Evolutionary conservation across 768 basidiomycete species (phyloP), one percentile per base, ranked within the genome.

Genomic region (Suillus discolor): DNA sequence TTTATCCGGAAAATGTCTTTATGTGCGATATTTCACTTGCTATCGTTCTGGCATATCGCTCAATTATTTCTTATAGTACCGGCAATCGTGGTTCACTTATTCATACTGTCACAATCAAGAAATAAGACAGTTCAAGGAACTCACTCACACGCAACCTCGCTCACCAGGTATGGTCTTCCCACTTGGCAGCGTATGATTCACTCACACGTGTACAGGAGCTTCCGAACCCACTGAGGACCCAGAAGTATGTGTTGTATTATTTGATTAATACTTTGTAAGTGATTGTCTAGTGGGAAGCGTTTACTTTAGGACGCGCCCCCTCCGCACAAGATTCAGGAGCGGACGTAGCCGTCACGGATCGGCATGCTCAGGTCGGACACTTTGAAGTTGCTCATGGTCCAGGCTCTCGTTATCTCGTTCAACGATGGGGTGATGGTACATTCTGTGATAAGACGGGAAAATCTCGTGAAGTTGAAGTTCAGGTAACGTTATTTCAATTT

Each of bases 1-100:
- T 38, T 83, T 96, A 64, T 80, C 87, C 64, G 93, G 89, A 70
- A 87, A 84, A 65, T 96, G 94, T 78, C 86, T 96, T 77, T 95
- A 94, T 79, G 93, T 94, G 81, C 74, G 91, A 83, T 71, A 66
- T 71, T 72, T 69, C 69, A 67, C 71, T 73, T 74, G 73, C 69
- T 72, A 73, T 70, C n/a, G 65, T 47, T 57, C 64, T 51, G 53
- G 62, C 63, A 71, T 68, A 71, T 68, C 62, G 71, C 76, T 75
- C 78, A 76, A 79, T 74, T 68, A 65, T 55, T 59, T 73, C 66
- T 70, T 62, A 68, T 80, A 94, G 90, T 88, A 90, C 75, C 87
- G 87, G 70, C 92, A 94, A 82, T 88, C 90, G 45, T 97, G 96
- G 96, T 99, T 98, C 82, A 99, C 96, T 44, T 99, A 99, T 79